Base-by-base conservation (phyloP, 116 monocot genomes). In the Trichopus zeylanicus region DNA sequence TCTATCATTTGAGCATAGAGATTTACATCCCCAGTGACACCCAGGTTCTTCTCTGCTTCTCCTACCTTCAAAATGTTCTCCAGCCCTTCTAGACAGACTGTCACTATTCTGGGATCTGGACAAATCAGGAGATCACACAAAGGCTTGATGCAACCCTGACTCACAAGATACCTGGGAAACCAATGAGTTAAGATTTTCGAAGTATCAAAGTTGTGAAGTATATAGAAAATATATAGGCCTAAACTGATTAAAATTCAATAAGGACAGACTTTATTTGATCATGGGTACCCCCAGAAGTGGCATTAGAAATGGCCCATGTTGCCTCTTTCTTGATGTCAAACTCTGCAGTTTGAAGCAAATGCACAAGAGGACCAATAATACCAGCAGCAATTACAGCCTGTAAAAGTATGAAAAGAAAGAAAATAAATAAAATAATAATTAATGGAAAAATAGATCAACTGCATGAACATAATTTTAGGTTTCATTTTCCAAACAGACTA, bases 1-100 rank as follows among this genome's bases (percentile, higher is more conserved):
- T 91, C 83, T 31, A 91, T 83, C 77, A 86, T 61, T 46, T 80
- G 82, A 6, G 78, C 87, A 46, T 74, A 83, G 11, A 65, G n/a
- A 32, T 91, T 91, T 10, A 77, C 75, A 21, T 66, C 80, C 0
- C 65, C 75, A 35, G 69, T 73, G 22, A 21, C 21, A 13, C 75
- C 78, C 51, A 67, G 7, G 57, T 70, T 73, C 67, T 82, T 82
- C 59, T 79, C 73, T 11, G 70, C 67, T 51, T 82, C 79, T 1
- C 87, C 78, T 26, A 78, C 69, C 70, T 74, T 79, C 60, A 87
- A 49, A 26, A 82, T 87, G 52, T 82, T 82, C 49, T 79, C 82
- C 23, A 87, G 79, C 1, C 82, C 82, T 64, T 87, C 83, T 61
- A 87, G 47, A 47, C 82, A 87, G 26, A 79, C 82, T 9, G 72